Base-by-base conservation (phyloP, 768 basidiomycete species). In the Pleurotus djamor region DNA sequence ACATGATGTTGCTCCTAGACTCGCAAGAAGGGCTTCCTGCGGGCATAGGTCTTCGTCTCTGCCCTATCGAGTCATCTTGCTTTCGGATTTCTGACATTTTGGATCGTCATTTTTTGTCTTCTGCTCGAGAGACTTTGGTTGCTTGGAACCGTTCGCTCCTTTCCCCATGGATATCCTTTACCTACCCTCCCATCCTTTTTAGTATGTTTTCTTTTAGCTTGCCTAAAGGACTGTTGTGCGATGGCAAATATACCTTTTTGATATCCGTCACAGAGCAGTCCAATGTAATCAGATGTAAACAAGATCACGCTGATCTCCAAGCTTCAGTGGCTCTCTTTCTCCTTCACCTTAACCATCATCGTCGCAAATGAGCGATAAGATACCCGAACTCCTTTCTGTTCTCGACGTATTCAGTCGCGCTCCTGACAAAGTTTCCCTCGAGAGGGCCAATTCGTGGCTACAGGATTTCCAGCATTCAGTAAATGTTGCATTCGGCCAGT, bases 381-480 rank as follows among this genome's bases (percentile, higher is more conserved):
- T 91, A 43, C 87, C 88, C 72, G 83, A 83, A 63, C 74, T 94
- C 5, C 73, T 92, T 67, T 83, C 89, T 64, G 92, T 89, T 21
- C 79, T 94, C 65, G 85, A 87, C 52, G 89, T 94, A 48, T 94
- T 94, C 72, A 79, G 82, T 64, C 82, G 86, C 61, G 87, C 88
- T 56, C 91, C 96, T 35, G 92, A 96, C 80, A 89, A 91, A 67
- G 73, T 74, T 13, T 87, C 92, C 14, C 82, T 97, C 64, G 91
- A 92, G 65, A 83, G 82, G 65, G 96, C 95, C 65, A 98, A 97
- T 77, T 76, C 86, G 65, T 98, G 95, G 95, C 88, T 99, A 63
- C 91, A 95, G 78, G 94, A 96, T 74, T 99, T 98, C 73, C 96
- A 99, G 79, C 96, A 98, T 81, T 96, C 94, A 80, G 96, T 98